Evolutionary conservation across 768 basidiomycete genomes (phyloP).

Genomic region (Lenzites betulinus): DNA sequence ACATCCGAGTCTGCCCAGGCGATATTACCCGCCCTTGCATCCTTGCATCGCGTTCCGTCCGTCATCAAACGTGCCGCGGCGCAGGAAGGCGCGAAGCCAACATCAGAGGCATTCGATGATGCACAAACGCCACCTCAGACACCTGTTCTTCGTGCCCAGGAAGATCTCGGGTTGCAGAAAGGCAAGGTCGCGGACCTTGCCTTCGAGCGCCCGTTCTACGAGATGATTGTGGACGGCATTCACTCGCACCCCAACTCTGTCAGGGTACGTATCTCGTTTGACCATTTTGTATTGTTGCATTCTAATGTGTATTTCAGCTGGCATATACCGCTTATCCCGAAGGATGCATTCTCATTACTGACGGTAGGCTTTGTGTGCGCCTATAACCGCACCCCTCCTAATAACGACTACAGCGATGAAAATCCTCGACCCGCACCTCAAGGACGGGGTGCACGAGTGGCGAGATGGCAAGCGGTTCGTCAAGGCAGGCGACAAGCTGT

Average conservation of each 20-base stretch:
- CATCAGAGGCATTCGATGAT: conserved; percentile 66
- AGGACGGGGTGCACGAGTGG: conserved; percentile 87
- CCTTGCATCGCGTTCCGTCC: conserved; percentile 23
- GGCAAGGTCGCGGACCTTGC: conserved; percentile 46
- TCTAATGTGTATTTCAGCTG: conserved; percentile 44
- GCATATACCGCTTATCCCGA: conserved; percentile 84
- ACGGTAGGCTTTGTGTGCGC: conserved; percentile 53
- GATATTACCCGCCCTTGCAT: conserved; percentile 23
- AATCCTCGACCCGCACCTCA: conserved; percentile 80
- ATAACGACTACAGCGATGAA: conserved; percentile 62
- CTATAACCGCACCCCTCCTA: background rate
- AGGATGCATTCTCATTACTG: conserved; percentile 87
- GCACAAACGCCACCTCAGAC: conserved; percentile 57
- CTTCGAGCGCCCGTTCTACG: conserved; percentile 79
- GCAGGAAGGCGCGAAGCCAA: conserved; percentile 28
- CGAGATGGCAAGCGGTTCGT: conserved; percentile 79
- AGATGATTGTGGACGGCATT: conserved; percentile 88
- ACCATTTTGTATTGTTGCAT: background rate
- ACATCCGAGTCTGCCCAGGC: conserved; percentile 8
- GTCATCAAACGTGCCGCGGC: conserved; percentile 19
- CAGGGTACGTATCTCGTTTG: conserved; percentile 50
- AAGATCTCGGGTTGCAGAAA: conserved; percentile 45
- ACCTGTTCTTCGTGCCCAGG: conserved; percentile 34
- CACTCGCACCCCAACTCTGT: conserved; percentile 92
- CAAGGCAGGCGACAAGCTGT: conserved; percentile 80